Base-by-base conservation (phyloP, 2,329 filamentous ascomycete species). In the Colletotrichum sp. region DNA sequence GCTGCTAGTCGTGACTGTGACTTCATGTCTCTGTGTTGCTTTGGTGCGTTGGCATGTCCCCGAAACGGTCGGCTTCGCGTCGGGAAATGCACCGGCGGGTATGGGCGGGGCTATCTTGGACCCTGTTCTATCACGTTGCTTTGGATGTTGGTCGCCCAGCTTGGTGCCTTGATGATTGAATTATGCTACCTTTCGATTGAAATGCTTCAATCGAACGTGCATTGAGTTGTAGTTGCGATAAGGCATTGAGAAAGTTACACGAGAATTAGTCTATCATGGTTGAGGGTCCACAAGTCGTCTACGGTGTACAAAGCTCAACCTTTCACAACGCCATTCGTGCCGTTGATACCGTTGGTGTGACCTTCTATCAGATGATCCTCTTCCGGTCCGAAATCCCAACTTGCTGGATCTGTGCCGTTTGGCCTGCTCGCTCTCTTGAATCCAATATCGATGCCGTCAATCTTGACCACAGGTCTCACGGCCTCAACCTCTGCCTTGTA, bases 331-430 rank as follows among this genome's bases (percentile, higher is more conserved):
- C 65, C 65, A 24, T 72, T 69, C 9, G 55, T 52, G 16, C 21
- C 44, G 44, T 52, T 52, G 44, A 16, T 34, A 2, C 65, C 65
- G 15, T 69, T 69, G 9, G 55, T 52, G 26, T 16, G 21, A 3
- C 59, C n/a, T 13, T 24, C 30, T 63, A 52, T 74, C 59, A 78
- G 78, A 44, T 78, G 70, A 49, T 87, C 85, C 70, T 83, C 81
- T 64, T 85, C 84, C 18, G 89, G 88, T 78, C 87, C 89, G 30
- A 89, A 87, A 71, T 91, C 88, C 83, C 92, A 93, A 52, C 86
- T 87, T 18, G 91, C 89, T 79, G 87, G 86, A 30, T 93, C 92
- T 71, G 89, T 88, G 13, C 91, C 92, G 69, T 90, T 91, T 24
- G 86, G 87, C 62, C 85, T 83, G 57, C 86, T 86, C 4, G 86